Conservation (phyloP, 345 rosid genomes). For the Eucalyptus rudis region DNA sequence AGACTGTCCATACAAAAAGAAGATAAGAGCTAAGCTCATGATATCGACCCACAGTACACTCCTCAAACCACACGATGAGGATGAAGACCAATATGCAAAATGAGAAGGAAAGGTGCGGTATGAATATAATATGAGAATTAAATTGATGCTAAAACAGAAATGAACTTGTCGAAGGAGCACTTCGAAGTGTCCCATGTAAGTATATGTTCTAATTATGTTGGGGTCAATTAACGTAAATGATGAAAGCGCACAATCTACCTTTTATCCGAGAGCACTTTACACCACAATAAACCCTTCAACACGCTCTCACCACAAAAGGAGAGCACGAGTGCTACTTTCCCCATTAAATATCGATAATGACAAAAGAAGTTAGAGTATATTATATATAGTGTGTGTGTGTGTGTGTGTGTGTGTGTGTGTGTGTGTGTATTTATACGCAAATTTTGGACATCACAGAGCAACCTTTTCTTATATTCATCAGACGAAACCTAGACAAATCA, state of each 20-base stretch:
- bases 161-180: background rate
- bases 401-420: no score
- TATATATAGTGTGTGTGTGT: no score
- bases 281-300: background rate
- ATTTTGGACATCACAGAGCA: background rate
- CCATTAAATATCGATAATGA: background rate
- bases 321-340: background rate
- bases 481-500: background rate
- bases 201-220: background rate
- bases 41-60: background rate
- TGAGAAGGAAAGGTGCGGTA: background rate
- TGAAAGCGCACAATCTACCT: background rate
- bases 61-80: background rate
- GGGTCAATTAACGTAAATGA: background rate
- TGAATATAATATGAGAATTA: background rate
- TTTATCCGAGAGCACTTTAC: background rate
- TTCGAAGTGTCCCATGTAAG: background rate
- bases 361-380: background rate
- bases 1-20: background rate
- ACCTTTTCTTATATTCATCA: background rate
- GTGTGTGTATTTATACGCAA: background rate
- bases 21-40: background rate
- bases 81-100: background rate
- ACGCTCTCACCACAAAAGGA: background rate
- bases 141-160: background rate